Percentiles rank a stretch among this genome's conserved stretches.
phyloP scores from a whole-genome alignment of 202 grass and related monocot species.

The Cymbopogon flexuosus region DNA sequence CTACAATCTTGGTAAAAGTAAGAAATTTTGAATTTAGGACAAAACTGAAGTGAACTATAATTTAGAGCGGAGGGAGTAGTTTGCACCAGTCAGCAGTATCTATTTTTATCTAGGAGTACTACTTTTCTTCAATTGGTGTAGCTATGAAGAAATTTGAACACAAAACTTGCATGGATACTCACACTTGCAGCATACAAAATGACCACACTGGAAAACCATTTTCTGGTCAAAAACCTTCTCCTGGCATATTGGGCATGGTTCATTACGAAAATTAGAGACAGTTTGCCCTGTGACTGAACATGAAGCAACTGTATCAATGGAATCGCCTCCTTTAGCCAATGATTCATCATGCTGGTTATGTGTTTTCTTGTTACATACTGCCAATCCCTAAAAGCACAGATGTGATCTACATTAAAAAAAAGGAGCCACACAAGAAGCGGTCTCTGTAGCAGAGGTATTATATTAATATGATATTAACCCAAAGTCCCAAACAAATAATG shows the following conservation, averaged over 20 bases:
- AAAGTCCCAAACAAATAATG: conserved; percentile 14
- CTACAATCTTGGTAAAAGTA: not conserved
- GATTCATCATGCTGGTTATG: conserved; percentile 25
- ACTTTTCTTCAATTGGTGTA: conserved; percentile 9
- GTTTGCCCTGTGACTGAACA: conserved; percentile 45
- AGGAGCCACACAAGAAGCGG: not conserved
- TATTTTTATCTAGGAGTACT: not conserved
- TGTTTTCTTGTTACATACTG: conserved; percentile 43
- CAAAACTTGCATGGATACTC: conserved; percentile 35
- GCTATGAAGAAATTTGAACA: conserved; percentile 33
- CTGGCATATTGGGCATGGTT: conserved; percentile 81
- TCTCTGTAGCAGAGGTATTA: not conserved
- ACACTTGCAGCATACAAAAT: conserved; percentile 96
- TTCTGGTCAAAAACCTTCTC: conserved; percentile 76
- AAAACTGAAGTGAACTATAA: not conserved
- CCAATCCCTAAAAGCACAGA: conserved; percentile 54
- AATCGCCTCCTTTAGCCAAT: conserved; percentile 37
- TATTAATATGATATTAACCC: not conserved
- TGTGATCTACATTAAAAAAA: not conserved
- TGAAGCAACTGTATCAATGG: conserved; percentile 39
- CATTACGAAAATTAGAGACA: conserved; percentile 42
- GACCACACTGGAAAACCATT: conserved; percentile 94
- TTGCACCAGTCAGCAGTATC: not conserved
- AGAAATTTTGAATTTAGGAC: not conserved
- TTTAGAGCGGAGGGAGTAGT: not conserved